These are phyloP conservation scores for Globisporangium perplexum DNA, from an alignment of 352 stramenopile species.

Conservation along the genomic window DNA sequence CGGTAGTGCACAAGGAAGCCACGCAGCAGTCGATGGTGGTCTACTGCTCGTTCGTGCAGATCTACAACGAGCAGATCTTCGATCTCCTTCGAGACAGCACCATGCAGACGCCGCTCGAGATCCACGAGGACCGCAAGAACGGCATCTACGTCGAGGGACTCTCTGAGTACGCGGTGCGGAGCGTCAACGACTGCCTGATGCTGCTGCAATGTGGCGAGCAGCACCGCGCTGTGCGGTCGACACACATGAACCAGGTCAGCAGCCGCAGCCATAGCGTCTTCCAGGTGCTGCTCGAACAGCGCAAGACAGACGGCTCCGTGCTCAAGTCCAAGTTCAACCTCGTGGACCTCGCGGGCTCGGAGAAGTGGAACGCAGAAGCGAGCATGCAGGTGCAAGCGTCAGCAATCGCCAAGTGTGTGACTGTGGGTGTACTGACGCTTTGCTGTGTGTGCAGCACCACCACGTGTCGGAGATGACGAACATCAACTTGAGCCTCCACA, in stretches of 20 bases:
- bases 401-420: not conserved
- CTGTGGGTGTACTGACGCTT: not conserved
- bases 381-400: conserved; percentile 60
- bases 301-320: conserved; percentile 53
- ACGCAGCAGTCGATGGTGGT: conserved; percentile 30
- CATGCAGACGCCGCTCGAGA: conserved; percentile 70
- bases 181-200: conserved; percentile 80
- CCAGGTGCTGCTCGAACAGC: conserved; percentile 79
- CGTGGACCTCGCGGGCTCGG: conserved; percentile 91
- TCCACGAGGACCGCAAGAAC: conserved; percentile 81
- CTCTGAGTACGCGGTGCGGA: conserved; percentile 86
- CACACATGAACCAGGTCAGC: conserved; percentile 89
- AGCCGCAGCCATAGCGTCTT: conserved; percentile 89
- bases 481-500: conserved; percentile 93
- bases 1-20: conserved; percentile 52
- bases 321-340: conserved; percentile 93
- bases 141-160: conserved; percentile 91
- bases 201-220: conserved; percentile 81
- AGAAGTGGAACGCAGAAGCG: conserved; percentile 88
- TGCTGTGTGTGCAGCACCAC: conserved; percentile 23
- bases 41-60: conserved; percentile 86
- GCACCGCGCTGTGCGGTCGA: conserved; percentile 86
- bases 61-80: conserved; percentile 92
- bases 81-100: conserved; percentile 82
- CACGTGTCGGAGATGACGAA: conserved; percentile 93